Percentiles rank a stretch among this genome's conserved stretches.
Evolutionary conservation across 805 yeast genomes (phyloP).

Genomic region (Scheffersomyces amazonensis): DNA sequence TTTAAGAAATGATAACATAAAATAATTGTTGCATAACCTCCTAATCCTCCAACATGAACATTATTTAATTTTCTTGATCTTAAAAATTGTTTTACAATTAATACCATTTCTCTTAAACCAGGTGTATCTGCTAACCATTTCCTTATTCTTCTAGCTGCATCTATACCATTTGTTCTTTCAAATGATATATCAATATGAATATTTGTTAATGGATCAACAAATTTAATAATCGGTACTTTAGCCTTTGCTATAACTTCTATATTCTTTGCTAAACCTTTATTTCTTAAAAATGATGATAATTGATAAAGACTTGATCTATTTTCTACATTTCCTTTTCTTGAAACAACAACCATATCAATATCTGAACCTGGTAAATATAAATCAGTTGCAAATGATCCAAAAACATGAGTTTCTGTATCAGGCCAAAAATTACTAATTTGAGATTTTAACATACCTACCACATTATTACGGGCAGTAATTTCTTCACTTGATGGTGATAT

Average conservation of each 20-base stretch:
- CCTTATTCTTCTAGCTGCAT: slow-evolving; percentile 75
- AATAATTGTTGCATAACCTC: slow-evolving; percentile 93
- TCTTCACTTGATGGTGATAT: slow-evolving; percentile 82
- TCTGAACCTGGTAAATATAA: slow-evolving; percentile 92
- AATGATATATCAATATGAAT: slow-evolving; percentile 89
- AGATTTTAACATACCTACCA: slow-evolving; percentile 57
- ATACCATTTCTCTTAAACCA: slow-evolving; percentile 77
- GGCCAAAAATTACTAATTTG: slow-evolving; percentile 65
- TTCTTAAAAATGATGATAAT: slow-evolving; percentile 66
- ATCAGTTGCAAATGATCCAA: slow-evolving; percentile 94
- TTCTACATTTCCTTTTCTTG: slow-evolving; percentile 57
- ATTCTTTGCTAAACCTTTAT: slow-evolving; percentile 58
- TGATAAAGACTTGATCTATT: slow-evolving; percentile 66
- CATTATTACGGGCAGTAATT: slow-evolving; percentile 60
- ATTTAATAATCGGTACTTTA: slow-evolving; percentile 91
- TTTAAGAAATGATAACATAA: slow-evolving; percentile 73
- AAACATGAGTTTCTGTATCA: slow-evolving; percentile 75
- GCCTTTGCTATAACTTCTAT: slow-evolving; percentile 88
- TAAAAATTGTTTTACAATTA: slow-evolving; percentile 82
- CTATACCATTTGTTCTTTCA: slow-evolving; percentile 78
- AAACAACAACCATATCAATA: slow-evolving; percentile 86
- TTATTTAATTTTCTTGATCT: slow-evolving; percentile 74
- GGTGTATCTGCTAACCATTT: slow-evolving; percentile 73
- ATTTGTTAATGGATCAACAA: slow-evolving; percentile 66
- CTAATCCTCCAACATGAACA: slow-evolving; percentile 91